Evolutionary conservation across 495 filamentous ascomycete genomes (phyloP).

Genomic region (Penicillium ochrochloron): DNA sequence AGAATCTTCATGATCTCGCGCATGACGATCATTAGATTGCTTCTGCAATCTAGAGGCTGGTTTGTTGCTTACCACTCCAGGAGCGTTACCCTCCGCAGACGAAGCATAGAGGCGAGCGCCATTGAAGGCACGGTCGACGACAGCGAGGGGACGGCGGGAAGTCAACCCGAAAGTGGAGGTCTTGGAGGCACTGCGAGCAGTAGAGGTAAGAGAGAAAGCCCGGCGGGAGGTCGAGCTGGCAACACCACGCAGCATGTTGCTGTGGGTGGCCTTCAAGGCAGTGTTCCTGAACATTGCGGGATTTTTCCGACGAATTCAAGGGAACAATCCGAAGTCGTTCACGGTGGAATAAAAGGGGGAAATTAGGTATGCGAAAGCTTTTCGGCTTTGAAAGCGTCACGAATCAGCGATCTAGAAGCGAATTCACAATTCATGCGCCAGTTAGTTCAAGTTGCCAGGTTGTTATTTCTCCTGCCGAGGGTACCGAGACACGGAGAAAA

Average conservation of each 20-base stretch:
- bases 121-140: slow-evolving; percentile 45
- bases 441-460: slow-evolving; percentile 31
- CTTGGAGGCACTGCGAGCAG: slow-evolving; percentile 46
- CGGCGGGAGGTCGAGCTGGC: slow-evolving; percentile 50
- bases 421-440: slow-evolving; percentile 14
- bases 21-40: slow-evolving; percentile 17
- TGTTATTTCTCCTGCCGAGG: slow-evolving; percentile 30
- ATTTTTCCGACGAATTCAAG: slow-evolving; percentile 34
- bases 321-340: slow-evolving; percentile 20
- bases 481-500: slow-evolving; percentile 42
- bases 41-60: slow-evolving; percentile 15
- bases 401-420: slow-evolving; percentile 18
- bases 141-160: slow-evolving; percentile 46
- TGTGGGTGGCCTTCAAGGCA: slow-evolving; percentile 54
- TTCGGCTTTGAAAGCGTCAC: slow-evolving; percentile 15
- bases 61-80: slow-evolving; percentile 44
- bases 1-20: slow-evolving; percentile 2
- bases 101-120: slow-evolving; percentile 58
- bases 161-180: slow-evolving; percentile 52
- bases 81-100: slow-evolving; percentile 47
- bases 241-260: slow-evolving; percentile 56
- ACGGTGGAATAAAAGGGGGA: slow-evolving; percentile 13
- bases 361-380: slow-evolving; percentile 4
- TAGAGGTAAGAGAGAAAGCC: slow-evolving; percentile 53
- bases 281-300: slow-evolving; percentile 52